These are phyloP conservation scores for Penicillium digitatum DNA, from an alignment of 2,329 filamentous ascomycete genomes.

Conservation along the genomic window DNA sequence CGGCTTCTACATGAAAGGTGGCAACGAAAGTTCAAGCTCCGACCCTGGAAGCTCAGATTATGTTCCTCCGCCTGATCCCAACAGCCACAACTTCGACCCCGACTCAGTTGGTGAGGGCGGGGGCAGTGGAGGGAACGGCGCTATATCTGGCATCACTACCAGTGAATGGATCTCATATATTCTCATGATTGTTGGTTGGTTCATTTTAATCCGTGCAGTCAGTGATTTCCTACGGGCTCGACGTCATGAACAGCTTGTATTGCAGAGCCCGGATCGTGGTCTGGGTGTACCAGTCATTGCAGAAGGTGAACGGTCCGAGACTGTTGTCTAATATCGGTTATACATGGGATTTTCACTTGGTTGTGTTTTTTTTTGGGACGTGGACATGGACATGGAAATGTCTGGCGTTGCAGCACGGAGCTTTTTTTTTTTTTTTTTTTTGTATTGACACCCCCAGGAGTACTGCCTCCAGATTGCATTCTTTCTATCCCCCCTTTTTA, in stretches of 20 bases:
- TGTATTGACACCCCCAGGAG: slow-evolving; percentile 19
- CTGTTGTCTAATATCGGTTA: slow-evolving; percentile 57
- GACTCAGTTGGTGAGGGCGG: slow-evolving; percentile 55
- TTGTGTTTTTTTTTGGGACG: slow-evolving; percentile 6
- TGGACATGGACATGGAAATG: slow-evolving; percentile 4
- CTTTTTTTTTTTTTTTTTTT: slow-evolving; percentile 4
- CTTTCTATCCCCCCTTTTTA: slow-evolving; percentile 5
- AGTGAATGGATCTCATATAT: slow-evolving; percentile 88
- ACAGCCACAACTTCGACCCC: slow-evolving; percentile 82
- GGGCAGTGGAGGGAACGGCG: slow-evolving; percentile 31
- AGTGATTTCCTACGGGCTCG: slow-evolving; percentile 85
- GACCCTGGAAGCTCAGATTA: slow-evolving; percentile 40
- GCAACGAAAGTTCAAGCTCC: slow-evolving; percentile 41
- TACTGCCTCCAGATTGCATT: slow-evolving; percentile 11
- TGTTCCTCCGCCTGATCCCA: slow-evolving; percentile 75
- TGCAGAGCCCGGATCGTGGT: slow-evolving; percentile 88
- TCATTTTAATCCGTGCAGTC: slow-evolving; percentile 89
- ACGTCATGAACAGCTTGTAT: slow-evolving; percentile 84
- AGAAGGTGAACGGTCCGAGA: slow-evolving; percentile 74
- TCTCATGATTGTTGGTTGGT: slow-evolving; percentile 97
- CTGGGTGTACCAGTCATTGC: slow-evolving; percentile 81
- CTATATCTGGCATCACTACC: slow-evolving; percentile 59
- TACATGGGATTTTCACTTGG: slow-evolving; percentile 16
- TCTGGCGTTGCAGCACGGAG: slow-evolving; percentile 11
- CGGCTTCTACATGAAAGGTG: slow-evolving; percentile 87